phyloP scores from a whole-genome alignment of 495 filamentous ascomycete genomes.

The Aspergillus hancockii region DNA sequence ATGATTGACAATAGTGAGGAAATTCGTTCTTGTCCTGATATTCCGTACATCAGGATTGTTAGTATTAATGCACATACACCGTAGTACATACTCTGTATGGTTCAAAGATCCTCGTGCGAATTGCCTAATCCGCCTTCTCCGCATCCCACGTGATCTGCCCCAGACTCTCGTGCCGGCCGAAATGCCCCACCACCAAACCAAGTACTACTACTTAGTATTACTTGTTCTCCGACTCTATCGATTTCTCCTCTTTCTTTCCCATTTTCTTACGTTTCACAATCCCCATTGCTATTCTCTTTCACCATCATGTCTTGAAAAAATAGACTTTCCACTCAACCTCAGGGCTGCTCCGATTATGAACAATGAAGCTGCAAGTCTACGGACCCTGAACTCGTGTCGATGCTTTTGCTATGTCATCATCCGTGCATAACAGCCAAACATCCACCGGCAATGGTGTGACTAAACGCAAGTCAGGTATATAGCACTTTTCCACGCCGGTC shows the following conservation, averaged over 20 bases:
- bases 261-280: constrained; percentile 5
- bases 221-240: constrained; percentile 2
- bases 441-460: constrained; percentile 28
- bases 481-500: background rate
- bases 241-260: constrained; percentile 10
- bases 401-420: constrained; percentile 34
- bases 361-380: constrained; percentile 22
- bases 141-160: constrained; percentile 8
- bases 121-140: background rate
- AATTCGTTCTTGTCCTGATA: no score
- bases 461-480: constrained; percentile 33
- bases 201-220: no score
- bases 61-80: no score
- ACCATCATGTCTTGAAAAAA: background rate
- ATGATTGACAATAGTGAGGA: background rate
- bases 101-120: background rate
- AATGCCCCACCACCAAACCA: constrained; percentile 5
- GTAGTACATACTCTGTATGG: no score
- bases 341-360: constrained; percentile 1
- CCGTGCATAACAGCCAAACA: constrained; percentile 24
- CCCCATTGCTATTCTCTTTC: constrained; percentile 1
- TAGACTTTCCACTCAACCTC: background rate
- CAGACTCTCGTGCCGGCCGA: background rate
- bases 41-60: no score
- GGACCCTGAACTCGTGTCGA: constrained; percentile 23